Evolutionary conservation across 129 eudicot genomes (phyloP), one percentile per base, ranked within the genome.

Genomic region (Tagetes patula): DNA sequence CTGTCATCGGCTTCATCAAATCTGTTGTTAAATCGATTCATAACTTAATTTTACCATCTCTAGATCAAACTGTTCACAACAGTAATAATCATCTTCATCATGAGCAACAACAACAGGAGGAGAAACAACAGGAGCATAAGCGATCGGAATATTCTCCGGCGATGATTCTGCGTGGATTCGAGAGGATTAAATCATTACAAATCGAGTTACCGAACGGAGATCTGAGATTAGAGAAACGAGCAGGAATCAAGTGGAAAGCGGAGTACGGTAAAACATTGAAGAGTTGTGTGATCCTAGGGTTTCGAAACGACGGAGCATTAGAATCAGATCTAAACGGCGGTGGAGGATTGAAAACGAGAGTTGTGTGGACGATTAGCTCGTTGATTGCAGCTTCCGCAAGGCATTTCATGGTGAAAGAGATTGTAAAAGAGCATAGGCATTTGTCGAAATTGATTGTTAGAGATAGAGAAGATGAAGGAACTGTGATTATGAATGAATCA

Each of bases 331-430:
- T 75, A 3, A 70, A 77, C n/a, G 75, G 79, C 4, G 85, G 86
- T 0, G 82, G 79, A 11, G 91, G 91, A 2, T 60, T 87, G 83
- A 87, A 87, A 67, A 84, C 80, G 78, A 72, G 92, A 27, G 92
- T 87, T 6, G 88, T 87, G 3, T 87, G 92, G 92, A 84, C 88
- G 43, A 87, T 87, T 6, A 84, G 87, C 69, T 83, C 88, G 10
- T 66, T 87, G 36, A 84, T 87, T 32, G 86, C 92, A 0, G 88
- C 92, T 6, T 81, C 88, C 2, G 88, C 91, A 0, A 79, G 91
- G 63, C 91, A 87, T 76, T 87, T 72, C 49, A 79, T 87, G 88
- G 77, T 83, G 31, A 71, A 70, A 5, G 91, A 86, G 6, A 84
- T 81, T 5, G 78, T 84, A 2, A 78, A 37, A 9, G 88, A 83